Conservation (phyloP, 495 filamentous ascomycete species). For the Peziza echinospora region DNA sequence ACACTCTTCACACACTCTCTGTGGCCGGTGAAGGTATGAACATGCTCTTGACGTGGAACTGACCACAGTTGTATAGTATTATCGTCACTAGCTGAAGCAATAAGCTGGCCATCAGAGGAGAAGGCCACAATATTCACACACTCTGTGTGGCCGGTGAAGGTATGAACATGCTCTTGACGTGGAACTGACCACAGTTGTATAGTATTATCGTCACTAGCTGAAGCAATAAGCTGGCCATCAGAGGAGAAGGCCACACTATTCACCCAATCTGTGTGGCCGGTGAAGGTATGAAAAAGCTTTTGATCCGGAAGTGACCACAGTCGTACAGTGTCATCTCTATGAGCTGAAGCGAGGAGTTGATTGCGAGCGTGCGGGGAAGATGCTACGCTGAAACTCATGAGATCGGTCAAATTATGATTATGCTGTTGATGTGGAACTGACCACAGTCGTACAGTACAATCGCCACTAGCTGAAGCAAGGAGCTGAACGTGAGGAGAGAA, state of each 20-base stretch:
- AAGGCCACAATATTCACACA: constrained; percentile 19
- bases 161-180: not conserved
- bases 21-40: constrained; percentile 7
- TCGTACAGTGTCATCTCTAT: constrained; percentile 9
- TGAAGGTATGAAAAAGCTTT: not conserved
- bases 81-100: constrained; percentile 20
- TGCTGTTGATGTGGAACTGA: constrained; percentile 12
- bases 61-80: constrained; percentile 22
- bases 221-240: constrained; percentile 4
- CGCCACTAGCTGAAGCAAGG: constrained; percentile 10
- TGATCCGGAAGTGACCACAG: constrained; percentile 14
- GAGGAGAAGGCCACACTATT: constrained; percentile 3
- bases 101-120: constrained; percentile 20
- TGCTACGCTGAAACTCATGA: no score
- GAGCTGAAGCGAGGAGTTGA: constrained; percentile 7
- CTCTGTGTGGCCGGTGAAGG: not conserved
- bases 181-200: constrained; percentile 17
- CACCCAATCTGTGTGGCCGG: constrained; percentile 5
- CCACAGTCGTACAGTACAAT: constrained; percentile 23
- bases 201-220: constrained; percentile 10
- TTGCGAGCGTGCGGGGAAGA: no score
- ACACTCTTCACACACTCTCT: constrained; percentile 11
- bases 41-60: not conserved
- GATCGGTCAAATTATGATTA: constrained; percentile 1
- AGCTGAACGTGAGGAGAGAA: constrained; percentile 11